Evolutionary conservation across 1,284 basidiomycete genomes (phyloP).

Genomic region (Singerocomus inundabilis): DNA sequence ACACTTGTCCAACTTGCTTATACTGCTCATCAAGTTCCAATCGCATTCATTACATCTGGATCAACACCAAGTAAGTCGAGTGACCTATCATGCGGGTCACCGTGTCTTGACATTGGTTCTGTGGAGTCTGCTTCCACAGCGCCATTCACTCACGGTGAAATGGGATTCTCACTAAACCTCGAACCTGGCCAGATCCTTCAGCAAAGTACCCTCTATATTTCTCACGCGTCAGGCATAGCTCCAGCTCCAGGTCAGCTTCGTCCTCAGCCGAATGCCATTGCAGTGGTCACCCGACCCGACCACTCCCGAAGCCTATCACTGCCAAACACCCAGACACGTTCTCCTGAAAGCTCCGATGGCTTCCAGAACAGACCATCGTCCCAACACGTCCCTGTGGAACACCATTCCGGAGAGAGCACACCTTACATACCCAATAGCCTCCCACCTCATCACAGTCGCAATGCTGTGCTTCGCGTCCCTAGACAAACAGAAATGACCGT

Average conservation of each 20-base stretch:
- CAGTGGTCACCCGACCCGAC: slow-evolving; percentile 4
- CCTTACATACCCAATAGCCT: slow-evolving; percentile 4
- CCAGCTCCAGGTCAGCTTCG: slow-evolving; percentile 1
- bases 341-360: background rate
- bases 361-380: slow-evolving; percentile 5
- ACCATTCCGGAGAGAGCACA: slow-evolving; percentile 6
- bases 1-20: slow-evolving; percentile 9
- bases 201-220: slow-evolving; percentile 19
- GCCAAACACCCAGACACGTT: slow-evolving; percentile 4
- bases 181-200: slow-evolving; percentile 55
- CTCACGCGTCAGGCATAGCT: slow-evolving; percentile 3
- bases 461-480: slow-evolving; percentile 14
- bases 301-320: slow-evolving; percentile 13
- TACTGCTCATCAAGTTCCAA: slow-evolving; percentile 12
- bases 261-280: slow-evolving; percentile 1
- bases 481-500: slow-evolving; percentile 12
- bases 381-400: slow-evolving; percentile 13
- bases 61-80: slow-evolving; percentile 21
- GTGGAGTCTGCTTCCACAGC: slow-evolving; percentile 10
- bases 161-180: slow-evolving; percentile 42
- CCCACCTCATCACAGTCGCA: slow-evolving; percentile 8
- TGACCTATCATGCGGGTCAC: background rate
- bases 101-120: slow-evolving; percentile 13
- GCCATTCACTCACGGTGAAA: slow-evolving; percentile 1
- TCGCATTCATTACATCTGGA: slow-evolving; percentile 3